These are phyloP conservation scores for Trichoderma harzianum DNA, from an alignment of 2,329 filamentous ascomycete species.

Conservation along the genomic window DNA sequence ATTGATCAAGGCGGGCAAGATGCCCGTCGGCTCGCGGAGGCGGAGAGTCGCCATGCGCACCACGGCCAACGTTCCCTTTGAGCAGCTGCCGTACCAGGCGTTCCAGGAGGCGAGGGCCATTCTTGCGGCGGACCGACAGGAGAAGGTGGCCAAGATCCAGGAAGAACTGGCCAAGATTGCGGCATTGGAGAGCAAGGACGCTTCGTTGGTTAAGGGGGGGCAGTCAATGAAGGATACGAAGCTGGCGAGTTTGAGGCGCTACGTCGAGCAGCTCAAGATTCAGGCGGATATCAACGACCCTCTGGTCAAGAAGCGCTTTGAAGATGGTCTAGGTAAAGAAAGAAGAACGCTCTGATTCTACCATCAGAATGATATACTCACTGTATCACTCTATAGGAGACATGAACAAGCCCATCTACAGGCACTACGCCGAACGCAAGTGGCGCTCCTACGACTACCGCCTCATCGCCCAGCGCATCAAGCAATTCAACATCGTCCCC, in stretches of 20 bases:
- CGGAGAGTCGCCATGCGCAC: conserved; percentile 70
- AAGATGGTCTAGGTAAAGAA: conserved; percentile 75
- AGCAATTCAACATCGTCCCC: conserved; percentile 81
- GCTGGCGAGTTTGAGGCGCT: conserved; percentile 65
- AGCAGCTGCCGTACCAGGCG: conserved; percentile 93
- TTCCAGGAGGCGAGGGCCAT: conserved; percentile 94
- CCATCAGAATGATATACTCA: not conserved
- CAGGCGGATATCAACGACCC: conserved; percentile 94
- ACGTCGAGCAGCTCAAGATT: conserved; percentile 80
- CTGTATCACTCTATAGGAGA: conserved; percentile 59
- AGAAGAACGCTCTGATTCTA: not conserved
- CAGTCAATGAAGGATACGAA: conserved; percentile 62
- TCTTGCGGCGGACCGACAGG: conserved; percentile 71
- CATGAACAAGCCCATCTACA: conserved; percentile 95
- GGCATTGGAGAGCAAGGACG: conserved; percentile 57
- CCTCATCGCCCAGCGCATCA: conserved; percentile 78
- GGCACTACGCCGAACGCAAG: conserved; percentile 79
- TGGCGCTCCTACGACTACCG: conserved; percentile 82
- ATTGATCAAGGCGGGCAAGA: conserved; percentile 65
- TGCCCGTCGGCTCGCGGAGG: conserved; percentile 79
- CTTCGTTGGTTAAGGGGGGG: conserved; percentile 57
- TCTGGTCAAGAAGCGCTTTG: conserved; percentile 85
- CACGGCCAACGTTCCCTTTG: conserved; percentile 72
- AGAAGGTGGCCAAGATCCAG: conserved; percentile 74
- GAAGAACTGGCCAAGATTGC: conserved; percentile 66